Conservation (phyloP, 176 grass and related monocot species). For the Phoenix roebelenii region DNA sequence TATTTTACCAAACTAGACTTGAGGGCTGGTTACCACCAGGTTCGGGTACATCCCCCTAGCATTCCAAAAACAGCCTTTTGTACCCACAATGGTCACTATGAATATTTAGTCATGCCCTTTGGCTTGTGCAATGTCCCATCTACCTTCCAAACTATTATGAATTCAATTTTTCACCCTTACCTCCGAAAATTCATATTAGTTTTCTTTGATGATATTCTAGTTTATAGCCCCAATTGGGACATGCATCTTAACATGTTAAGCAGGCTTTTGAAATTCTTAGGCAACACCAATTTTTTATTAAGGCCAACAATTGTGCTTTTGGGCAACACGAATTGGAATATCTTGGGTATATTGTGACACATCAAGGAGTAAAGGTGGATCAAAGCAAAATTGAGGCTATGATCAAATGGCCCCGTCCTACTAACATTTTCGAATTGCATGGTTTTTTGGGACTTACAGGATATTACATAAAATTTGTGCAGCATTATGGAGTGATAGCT, state of each 20-base stretch:
- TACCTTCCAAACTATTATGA: not conserved
- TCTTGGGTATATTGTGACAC: not conserved
- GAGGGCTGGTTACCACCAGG: not conserved
- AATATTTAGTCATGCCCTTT: not conserved
- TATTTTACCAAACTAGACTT: constrained; percentile 3
- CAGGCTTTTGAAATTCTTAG: not conserved
- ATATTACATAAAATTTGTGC: too few species aligned
- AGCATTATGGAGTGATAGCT: too few species aligned
- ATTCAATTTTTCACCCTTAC: not conserved
- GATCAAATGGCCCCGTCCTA: too few species aligned
- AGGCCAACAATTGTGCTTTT: not conserved
- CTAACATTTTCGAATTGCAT: too few species aligned
- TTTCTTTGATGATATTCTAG: not conserved
- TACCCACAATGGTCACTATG: not conserved
- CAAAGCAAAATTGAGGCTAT: too few species aligned
- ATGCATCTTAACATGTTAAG: not conserved
- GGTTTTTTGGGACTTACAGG: too few species aligned
- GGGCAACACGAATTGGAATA: not conserved
- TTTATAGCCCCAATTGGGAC: not conserved
- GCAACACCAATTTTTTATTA: not conserved
- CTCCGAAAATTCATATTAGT: too few species aligned
- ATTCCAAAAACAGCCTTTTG: constrained; percentile 2
- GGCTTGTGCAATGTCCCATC: not conserved
- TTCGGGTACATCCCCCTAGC: not conserved
- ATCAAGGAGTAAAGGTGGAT: too few species aligned